Percentiles rank a stretch among this genome's conserved stretches.
phyloP scores from a whole-genome alignment of 2,329 filamentous ascomycete species.

The Botrytis paeoniae region DNA sequence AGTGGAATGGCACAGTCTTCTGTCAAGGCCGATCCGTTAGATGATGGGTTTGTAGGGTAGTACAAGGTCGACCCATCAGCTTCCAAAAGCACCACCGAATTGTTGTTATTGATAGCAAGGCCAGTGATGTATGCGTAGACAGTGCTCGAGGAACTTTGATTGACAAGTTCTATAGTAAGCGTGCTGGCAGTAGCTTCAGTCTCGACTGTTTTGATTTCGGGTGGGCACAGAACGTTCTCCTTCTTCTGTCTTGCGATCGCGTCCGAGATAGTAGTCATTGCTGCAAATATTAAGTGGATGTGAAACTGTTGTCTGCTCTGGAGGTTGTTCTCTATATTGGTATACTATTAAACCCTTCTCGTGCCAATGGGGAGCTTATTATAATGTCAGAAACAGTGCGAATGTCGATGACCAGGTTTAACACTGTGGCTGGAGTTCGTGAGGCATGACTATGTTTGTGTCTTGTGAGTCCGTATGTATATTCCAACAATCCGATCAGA shows the following conservation, averaged over 20 bases:
- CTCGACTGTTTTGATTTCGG: slow-evolving; percentile 16
- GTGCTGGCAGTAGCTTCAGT: slow-evolving; percentile 22
- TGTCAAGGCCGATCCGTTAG: slow-evolving; percentile 49
- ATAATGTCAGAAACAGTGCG: not conserved
- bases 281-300: slow-evolving; percentile 6
- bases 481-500: not conserved
- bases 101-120: slow-evolving; percentile 55
- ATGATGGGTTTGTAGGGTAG: slow-evolving; percentile 57
- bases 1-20: slow-evolving; percentile 62
- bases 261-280: slow-evolving; percentile 27
- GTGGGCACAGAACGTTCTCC: slow-evolving; percentile 22
- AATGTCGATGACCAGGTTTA: slow-evolving; percentile 17
- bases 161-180: slow-evolving; percentile 62
- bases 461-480: slow-evolving; percentile 8
- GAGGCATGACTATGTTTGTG: slow-evolving; percentile 5
- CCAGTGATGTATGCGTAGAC: slow-evolving; percentile 72
- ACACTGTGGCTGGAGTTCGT: slow-evolving; percentile 17
- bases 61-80: slow-evolving; percentile 66
- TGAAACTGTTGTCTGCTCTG: not conserved
- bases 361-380: not conserved
- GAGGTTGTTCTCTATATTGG: not conserved
- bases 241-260: slow-evolving; percentile 23
- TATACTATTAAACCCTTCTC: not conserved
- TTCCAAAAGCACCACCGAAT: slow-evolving; percentile 59
- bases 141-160: slow-evolving; percentile 60